Evolutionary conservation across 2,329 filamentous ascomycete species (phyloP).

Genomic region (Ascochyta rabiei): DNA sequence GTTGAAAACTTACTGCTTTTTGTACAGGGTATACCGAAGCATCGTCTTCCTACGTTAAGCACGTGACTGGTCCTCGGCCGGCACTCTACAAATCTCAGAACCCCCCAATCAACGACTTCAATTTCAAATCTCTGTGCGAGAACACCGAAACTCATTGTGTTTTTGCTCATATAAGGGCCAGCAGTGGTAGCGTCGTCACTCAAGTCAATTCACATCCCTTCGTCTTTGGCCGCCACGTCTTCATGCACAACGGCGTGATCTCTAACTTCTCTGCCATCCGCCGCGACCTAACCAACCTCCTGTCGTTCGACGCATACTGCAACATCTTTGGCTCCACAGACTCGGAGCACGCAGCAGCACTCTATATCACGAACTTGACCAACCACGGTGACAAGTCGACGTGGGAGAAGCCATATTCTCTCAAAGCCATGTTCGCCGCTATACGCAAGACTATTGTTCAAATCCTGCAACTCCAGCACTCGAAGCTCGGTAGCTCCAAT

Average conservation of each 20-base stretch:
- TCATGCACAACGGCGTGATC: conserved; percentile 64
- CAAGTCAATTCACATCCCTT: conserved; percentile 63
- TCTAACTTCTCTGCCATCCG: conserved; percentile 56
- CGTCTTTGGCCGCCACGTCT: conserved; percentile 59
- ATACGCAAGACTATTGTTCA: conserved; percentile 55
- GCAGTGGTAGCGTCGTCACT: conserved; percentile 55
- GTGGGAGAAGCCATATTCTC: conserved; percentile 53
- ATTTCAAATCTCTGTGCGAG: conserved; percentile 59
- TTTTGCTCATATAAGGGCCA: conserved; percentile 61
- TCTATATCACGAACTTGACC: conserved; percentile 57
- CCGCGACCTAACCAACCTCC: conserved; percentile 52
- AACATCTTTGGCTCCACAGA: conserved; percentile 59
- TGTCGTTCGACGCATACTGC: conserved; percentile 56
- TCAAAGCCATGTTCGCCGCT: conserved; percentile 53
- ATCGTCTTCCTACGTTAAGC: conserved; percentile 49
- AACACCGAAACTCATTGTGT: conserved; percentile 59
- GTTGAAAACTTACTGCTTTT: background rate
- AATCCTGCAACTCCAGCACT: conserved; percentile 55
- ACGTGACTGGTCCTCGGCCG: conserved; percentile 50
- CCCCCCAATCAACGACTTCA: conserved; percentile 60
- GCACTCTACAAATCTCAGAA: conserved; percentile 60
- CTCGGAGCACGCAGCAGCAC: conserved; percentile 59
- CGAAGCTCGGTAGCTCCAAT: conserved; percentile 46
- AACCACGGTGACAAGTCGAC: conserved; percentile 42
- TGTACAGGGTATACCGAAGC: conserved; percentile 53